These are phyloP conservation scores for Naganishia vishniacii DNA, from an alignment of 768 basidiomycete genomes.

Conservation along the genomic window DNA sequence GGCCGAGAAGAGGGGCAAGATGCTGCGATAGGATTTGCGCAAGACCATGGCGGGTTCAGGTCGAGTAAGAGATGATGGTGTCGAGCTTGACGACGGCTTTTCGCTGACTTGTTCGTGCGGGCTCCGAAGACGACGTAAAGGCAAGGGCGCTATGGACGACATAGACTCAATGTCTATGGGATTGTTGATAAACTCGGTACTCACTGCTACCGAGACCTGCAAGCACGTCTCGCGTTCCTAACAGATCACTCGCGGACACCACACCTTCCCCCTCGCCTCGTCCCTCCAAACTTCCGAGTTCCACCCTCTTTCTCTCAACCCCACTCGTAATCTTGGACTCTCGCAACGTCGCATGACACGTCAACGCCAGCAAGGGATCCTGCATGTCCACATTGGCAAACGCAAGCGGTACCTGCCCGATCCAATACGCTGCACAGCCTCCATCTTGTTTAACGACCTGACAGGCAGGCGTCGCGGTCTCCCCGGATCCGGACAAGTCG, in stretches of 20 bases:
- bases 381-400: conserved; percentile 25
- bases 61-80: not conserved
- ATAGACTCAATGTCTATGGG: too few relatives aligned
- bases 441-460: not conserved
- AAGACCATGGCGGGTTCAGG: conserved; percentile 16
- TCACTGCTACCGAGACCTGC: conserved; percentile 8
- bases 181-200: not conserved
- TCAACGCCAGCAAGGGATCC: conserved; percentile 20
- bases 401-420: conserved; percentile 10
- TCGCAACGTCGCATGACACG: conserved; percentile 19
- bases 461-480: not conserved
- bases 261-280: not conserved
- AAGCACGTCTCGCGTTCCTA: conserved; percentile 8
- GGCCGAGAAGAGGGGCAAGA: conserved; percentile 19
- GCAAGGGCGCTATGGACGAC: not conserved
- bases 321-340: conserved; percentile 8
- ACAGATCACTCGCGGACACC: not conserved
- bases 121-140: not conserved
- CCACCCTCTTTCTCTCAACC: not conserved
- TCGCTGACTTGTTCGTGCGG: not conserved
- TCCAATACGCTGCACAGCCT: conserved; percentile 4
- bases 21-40: conserved; percentile 19
- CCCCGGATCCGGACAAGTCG: not conserved
- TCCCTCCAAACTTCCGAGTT: not conserved
- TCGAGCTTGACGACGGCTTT: conserved; percentile 2